Percentiles rank a stretch among this genome's conserved stretches.
phyloP scores from a whole-genome alignment of 2,329 filamentous ascomycete species.

The Verticillium dahliae region DNA sequence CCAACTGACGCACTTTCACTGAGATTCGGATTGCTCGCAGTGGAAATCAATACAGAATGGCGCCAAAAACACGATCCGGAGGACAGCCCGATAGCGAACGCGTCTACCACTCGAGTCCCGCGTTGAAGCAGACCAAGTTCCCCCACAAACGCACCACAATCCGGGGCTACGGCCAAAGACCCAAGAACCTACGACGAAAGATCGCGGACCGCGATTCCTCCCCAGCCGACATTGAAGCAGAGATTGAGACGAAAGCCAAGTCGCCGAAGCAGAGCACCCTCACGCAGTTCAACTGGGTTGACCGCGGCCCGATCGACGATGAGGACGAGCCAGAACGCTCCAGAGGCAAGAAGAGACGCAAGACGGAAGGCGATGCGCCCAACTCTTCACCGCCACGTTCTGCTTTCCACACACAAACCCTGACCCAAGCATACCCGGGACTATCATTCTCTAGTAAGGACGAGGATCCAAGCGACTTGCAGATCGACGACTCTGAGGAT shows the following conservation, averaged over 20 bases:
- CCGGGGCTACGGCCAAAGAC: constrained; percentile 23
- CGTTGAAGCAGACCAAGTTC: constrained; percentile 31
- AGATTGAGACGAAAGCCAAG: background rate
- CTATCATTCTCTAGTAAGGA: constrained; percentile 2
- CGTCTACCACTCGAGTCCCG: constrained; percentile 29
- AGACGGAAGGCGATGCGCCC: constrained; percentile 22
- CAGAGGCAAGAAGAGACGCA: constrained; percentile 12
- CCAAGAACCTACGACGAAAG: constrained; percentile 4
- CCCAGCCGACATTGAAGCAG: background rate
- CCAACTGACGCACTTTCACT: background rate
- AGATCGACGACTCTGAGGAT: constrained; percentile 32
- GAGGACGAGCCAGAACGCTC: constrained; percentile 10
- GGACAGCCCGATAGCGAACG: constrained; percentile 26
- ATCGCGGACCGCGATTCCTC: background rate
- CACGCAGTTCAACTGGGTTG: constrained; percentile 33
- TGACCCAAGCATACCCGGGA: constrained; percentile 27
- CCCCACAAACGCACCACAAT: constrained; percentile 25
- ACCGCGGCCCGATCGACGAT: constrained; percentile 19
- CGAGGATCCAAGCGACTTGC: constrained; percentile 3
- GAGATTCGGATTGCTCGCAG: background rate
- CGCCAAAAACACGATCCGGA: constrained; percentile 29
- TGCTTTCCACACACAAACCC: constrained; percentile 32
- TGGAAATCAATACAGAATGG: constrained; percentile 18
- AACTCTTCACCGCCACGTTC: constrained; percentile 15
- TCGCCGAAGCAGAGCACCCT: constrained; percentile 29